A percentile compares a stretch with the other conserved stretches of the same genome.
Evolutionary conservation across 2,329 filamentous ascomycete species (phyloP).

Genomic region (Epichloe sp.): DNA sequence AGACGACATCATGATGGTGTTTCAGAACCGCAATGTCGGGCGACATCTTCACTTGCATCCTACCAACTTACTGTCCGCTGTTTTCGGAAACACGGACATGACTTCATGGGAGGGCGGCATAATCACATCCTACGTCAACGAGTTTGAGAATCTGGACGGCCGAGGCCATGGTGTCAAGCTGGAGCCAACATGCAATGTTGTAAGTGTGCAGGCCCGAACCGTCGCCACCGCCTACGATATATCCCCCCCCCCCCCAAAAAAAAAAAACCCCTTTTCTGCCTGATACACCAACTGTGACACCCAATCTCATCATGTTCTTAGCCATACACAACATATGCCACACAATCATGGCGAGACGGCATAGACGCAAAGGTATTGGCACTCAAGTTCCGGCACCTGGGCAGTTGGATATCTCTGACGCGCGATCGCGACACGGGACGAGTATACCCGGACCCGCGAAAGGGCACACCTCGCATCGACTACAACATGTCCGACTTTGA

Average conservation of each 20-base stretch:
- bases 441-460: constrained; percentile 58
- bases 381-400: constrained; percentile 55
- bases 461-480: constrained; percentile 50
- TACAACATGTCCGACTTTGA: constrained; percentile 65
- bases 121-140: constrained; percentile 62
- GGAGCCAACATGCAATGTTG: constrained; percentile 60
- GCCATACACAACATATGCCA: constrained; percentile 49
- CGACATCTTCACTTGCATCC: constrained; percentile 74
- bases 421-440: constrained; percentile 65
- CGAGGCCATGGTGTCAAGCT: constrained; percentile 73
- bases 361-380: constrained; percentile 60
- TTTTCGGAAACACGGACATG: constrained; percentile 53
- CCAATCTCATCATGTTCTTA: constrained; percentile 17
- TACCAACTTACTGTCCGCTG: constrained; percentile 41
- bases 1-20: not conserved
- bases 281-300: not conserved
- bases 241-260: not conserved
- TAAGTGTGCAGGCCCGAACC: constrained; percentile 17
- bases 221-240: too few relatives aligned
- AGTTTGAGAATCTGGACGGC: constrained; percentile 70
- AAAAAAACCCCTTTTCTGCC: not conserved
- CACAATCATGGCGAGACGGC: constrained; percentile 53
- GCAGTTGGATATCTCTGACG: constrained; percentile 58
- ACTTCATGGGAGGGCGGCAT: constrained; percentile 64
- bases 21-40: constrained; percentile 65